Base-by-base conservation (phyloP, 2,329 filamentous ascomycete genomes). In the Colletotrichum orbiculare region DNA sequence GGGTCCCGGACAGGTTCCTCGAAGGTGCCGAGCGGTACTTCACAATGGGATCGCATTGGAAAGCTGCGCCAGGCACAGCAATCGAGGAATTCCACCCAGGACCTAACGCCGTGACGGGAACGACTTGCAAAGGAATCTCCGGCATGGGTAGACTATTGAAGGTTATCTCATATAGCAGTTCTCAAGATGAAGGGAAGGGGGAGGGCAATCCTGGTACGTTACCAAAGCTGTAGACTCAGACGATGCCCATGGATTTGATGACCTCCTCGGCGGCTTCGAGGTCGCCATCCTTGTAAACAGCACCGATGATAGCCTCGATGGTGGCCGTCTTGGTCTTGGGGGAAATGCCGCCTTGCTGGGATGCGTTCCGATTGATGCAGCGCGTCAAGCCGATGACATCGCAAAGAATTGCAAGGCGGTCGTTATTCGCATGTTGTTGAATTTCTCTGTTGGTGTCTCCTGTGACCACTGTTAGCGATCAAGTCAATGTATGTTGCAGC, bases 241-340 rank as follows among this genome's bases (percentile, higher is more conserved):
- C 9, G 9, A 55, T 39, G 11, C n/a, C n/a, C 33, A 57, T 8
- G 0, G 12, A 38, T 6, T 43, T n/a, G 12, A 52, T 42, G 42
- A 55, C 58, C 6, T n/a, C 33, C 0, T n/a, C 43, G 0, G 50
- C 52, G 7, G 50, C 58, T 4, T 43, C 50, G 25, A 41, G 25
- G 1, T 52, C 58, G 3, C 50, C 43, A 17, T 62, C 54, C 41
- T 35, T 11, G 10, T 17, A 57, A 15, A 37, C 54, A 2, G 60
- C 60, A 2, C 45, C 60, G 2, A 58, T 46, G 0, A 62, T 35
- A 5, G 54, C 60, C 46, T 57, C 39, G 12, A 62, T 8, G 12
- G 46, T 52, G 39, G 15, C 45, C 1, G 46, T n/a, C 39, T 62
- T 62, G 13, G 43, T 50, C 7, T 34, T 17, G 10, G n/a, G 10